These are phyloP conservation scores for Heterobasidion parviporum DNA, from an alignment of 1,284 basidiomycete species.

Conservation along the genomic window DNA sequence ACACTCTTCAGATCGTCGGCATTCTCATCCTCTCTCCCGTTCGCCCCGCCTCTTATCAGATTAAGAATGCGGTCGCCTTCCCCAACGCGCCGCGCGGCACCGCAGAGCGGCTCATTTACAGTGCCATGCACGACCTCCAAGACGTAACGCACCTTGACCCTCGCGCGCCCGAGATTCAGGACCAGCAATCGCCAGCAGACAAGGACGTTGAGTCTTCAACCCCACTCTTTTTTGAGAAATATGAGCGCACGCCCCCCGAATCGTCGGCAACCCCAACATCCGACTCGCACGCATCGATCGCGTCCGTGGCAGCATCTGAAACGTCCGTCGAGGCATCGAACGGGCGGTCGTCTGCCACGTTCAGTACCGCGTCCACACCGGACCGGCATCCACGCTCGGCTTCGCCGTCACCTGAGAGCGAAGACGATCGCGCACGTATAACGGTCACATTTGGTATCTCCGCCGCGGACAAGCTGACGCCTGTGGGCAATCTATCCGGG, in stretches of 20 bases:
- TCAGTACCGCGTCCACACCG: too few relatives aligned
- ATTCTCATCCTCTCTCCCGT: constrained; percentile 35
- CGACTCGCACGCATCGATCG: too few relatives aligned
- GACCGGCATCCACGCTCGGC: too few relatives aligned
- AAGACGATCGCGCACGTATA: constrained; percentile 7
- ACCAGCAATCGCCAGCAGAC: background rate
- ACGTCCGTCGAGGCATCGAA: background rate
- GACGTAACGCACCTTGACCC: constrained; percentile 2
- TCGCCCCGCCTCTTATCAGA: constrained; percentile 28
- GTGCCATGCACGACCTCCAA: constrained; percentile 28
- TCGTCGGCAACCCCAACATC: background rate
- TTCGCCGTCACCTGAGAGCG: background rate
- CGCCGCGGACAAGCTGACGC: constrained; percentile 26
- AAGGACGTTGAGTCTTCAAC: background rate
- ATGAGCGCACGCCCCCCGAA: background rate
- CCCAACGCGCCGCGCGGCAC: constrained; percentile 37
- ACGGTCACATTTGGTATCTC: constrained; percentile 36
- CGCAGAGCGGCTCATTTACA: constrained; percentile 36
- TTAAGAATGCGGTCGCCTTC: constrained; percentile 39
- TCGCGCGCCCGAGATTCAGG: background rate
- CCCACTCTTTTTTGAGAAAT: background rate
- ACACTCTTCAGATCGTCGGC: constrained; percentile 20
- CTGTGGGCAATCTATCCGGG: constrained; percentile 31
- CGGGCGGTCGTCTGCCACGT: background rate
- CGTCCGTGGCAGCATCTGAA: too few relatives aligned